Base-by-base conservation (phyloP, 108 stramenopile species). In the Discostella stelligeroides region DNA sequence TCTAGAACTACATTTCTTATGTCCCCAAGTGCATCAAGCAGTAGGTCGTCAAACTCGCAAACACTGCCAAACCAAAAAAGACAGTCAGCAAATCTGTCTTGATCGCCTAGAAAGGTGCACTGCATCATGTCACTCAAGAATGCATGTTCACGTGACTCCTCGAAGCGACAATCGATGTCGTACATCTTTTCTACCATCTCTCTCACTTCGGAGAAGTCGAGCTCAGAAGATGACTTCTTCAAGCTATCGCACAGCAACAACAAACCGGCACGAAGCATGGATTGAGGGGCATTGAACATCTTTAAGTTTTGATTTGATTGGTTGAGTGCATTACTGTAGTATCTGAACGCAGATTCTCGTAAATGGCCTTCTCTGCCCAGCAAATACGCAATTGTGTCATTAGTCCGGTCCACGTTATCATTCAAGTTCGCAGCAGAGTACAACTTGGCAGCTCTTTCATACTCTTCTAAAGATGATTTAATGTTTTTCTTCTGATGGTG, bases 71-170 rank as follows among this genome's bases (percentile, higher is more conserved):
- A 70, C 7, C 57, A 78, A 66, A 59, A 66, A 0, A 66, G 18
- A 38, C 76, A 54, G 21, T 78, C 76, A 23, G 63, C 69, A 47
- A 78, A 66, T n/a, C 15, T 55, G 25, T 77, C 48, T 13, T 65
- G 21, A 15, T 77, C 68, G 6, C 63, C 18, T 17, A 2, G 14
- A 13, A 48, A 25, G 4, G 69, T 23, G 56, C 66, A 62, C 12
- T 68, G 51, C 23, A 76, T 56, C 4, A 76, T n/a, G 47, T 76
- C 76, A 17, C 27, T 21, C 23, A 76, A 48, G 21, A 76, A 70
- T 2, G 25, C 62, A 8, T 63, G 54, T 25, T 70, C 68, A 24
- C 60, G 56, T 13, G 76, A 76, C 51, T 76, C 76, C 41, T 20
- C 59, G 40, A 76, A 76, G 7, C 76, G 50, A 40, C 76, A 76